Evolutionary conservation across 352 stramenopile species (phyloP).

Genomic region (Nothophytophthora sp.): DNA sequence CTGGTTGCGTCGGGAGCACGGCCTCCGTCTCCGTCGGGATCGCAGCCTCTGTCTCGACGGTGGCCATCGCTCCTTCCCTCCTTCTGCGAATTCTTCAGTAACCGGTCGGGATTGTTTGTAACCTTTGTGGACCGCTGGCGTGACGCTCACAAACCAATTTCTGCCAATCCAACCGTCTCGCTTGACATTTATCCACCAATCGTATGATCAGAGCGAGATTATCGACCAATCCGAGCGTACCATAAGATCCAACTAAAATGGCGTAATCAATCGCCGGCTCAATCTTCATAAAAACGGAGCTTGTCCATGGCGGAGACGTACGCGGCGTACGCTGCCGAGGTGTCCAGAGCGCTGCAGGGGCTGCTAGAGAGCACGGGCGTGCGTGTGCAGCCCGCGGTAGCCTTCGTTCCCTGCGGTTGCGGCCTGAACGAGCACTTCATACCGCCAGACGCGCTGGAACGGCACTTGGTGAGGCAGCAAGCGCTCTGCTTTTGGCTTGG

Average conservation of each 20-base stretch:
- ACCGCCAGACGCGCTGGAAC: conserved; percentile 24
- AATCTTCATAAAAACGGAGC: too few species aligned
- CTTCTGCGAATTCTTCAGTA: background rate
- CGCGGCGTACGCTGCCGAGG: conserved; percentile 24
- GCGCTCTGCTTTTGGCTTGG: background rate
- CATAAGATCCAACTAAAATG: conserved; percentile 7
- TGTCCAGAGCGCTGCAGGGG: conserved; percentile 25
- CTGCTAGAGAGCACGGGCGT: conserved; percentile 41
- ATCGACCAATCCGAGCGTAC: conserved; percentile 5
- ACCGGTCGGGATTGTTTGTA: background rate
- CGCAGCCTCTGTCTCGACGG: background rate
- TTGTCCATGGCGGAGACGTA: conserved; percentile 23
- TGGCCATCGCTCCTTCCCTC: background rate
- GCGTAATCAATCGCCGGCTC: conserved; percentile 39
- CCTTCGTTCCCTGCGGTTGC: conserved; percentile 36
- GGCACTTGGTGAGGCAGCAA: conserved; percentile 41
- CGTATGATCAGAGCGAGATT: background rate
- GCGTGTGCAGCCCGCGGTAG: conserved; percentile 23
- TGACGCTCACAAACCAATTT: too few species aligned
- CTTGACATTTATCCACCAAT: background rate
- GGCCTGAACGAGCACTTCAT: conserved; percentile 39
- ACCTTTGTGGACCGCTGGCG: too few species aligned
- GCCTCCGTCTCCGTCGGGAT: background rate
- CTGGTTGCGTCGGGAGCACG: conserved; percentile 4
- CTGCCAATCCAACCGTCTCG: too few species aligned